Conservation (phyloP, 345 rosid species). For the Eucalyptus pumila region DNA sequence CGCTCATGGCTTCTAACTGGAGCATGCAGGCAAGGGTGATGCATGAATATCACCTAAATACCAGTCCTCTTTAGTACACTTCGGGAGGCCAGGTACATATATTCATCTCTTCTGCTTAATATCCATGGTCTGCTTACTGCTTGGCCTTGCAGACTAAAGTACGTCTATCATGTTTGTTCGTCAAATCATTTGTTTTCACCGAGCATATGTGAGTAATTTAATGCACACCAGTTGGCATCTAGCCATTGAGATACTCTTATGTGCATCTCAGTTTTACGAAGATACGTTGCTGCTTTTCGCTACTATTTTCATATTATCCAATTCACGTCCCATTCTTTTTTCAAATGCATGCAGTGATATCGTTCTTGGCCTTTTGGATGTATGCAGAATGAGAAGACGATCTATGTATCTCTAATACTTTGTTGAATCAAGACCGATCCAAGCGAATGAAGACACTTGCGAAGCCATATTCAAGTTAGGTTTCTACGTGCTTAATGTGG, state of each 20-base stretch:
- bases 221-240: neutral
- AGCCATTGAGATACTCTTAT: neutral
- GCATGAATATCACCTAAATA: neutral
- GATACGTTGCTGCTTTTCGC: neutral
- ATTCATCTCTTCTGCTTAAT: rapidly evolving
- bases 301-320: neutral
- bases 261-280: neutral
- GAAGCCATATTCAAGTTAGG: neutral
- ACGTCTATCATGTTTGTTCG: rapidly evolving
- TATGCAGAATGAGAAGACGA: neutral
- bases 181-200: neutral
- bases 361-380: neutral
- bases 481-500: neutral
- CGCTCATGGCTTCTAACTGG: neutral
- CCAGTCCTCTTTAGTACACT: neutral
- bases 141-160: neutral
- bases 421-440: neutral
- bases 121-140: neutral
- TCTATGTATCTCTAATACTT: rapidly evolving
- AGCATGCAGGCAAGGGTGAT: neutral
- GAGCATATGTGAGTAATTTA: neutral
- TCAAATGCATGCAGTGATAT: neutral
- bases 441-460: neutral
- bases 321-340: neutral
- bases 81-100: neutral